A percentile compares a stretch with the other conserved stretches of the same genome.
Conservation (phyloP, 768 basidiomycete species). For the Suillus hirtellus region DNA sequence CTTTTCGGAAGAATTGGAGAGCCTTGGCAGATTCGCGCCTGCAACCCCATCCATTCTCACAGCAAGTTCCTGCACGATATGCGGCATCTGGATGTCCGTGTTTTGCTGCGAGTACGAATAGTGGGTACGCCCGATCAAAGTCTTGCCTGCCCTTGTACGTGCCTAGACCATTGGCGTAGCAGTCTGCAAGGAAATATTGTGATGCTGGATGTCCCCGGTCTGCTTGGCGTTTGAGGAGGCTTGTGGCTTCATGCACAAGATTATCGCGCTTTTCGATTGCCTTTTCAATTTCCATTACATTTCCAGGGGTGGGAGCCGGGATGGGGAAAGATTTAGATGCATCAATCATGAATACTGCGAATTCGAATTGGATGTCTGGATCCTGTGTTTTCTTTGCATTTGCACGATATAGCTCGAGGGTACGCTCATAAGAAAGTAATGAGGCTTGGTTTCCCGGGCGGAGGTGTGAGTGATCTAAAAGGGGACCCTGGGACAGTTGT, state of each 20-base stretch:
- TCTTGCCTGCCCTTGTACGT: constrained; percentile 89
- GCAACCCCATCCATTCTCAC: constrained; percentile 99
- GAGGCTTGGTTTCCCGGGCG: constrained; percentile 91
- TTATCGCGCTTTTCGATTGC: constrained; percentile 83
- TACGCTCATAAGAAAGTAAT: constrained; percentile 92
- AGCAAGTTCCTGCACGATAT: constrained; percentile 95
- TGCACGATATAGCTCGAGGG: constrained; percentile 93
- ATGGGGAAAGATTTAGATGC: constrained; percentile 89
- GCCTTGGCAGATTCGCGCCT: constrained; percentile 90
- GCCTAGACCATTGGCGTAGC: constrained; percentile 97
- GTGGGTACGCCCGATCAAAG: constrained; percentile 94
- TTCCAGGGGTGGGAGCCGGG: constrained; percentile 66
- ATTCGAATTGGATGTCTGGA: constrained; percentile 96
- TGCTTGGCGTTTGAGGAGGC: constrained; percentile 86
- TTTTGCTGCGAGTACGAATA: constrained; percentile 95
- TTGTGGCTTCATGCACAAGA: constrained; percentile 83
- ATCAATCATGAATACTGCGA: constrained; percentile 98
- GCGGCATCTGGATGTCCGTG: constrained; percentile 95
- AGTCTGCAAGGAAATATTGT: constrained; percentile 98
- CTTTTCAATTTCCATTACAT: constrained; percentile 79
- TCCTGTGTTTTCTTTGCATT: constrained; percentile 99
- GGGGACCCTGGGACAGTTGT: constrained; percentile 48
- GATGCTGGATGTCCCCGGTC: constrained; percentile 93
- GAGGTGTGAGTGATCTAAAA: constrained; percentile 90
- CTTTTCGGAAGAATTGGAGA: constrained; percentile 90